Conservation (phyloP, 2,329 filamentous ascomycete species). For the Dactylellina parvicollis region DNA sequence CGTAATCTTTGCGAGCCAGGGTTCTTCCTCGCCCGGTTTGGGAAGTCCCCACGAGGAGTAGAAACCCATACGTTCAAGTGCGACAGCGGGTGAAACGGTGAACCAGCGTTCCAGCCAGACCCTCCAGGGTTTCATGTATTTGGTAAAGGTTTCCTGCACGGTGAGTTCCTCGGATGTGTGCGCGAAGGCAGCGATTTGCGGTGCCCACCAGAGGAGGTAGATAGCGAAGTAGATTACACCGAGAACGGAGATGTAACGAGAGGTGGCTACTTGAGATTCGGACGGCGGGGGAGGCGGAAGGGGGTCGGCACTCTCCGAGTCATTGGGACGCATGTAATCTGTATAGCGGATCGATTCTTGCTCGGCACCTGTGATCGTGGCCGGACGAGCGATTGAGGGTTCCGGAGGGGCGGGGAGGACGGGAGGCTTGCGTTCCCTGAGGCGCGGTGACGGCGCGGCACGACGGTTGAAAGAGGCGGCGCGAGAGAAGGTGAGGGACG, state of each 20-base stretch:
- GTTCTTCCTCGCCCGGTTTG: neutral
- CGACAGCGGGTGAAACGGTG: conserved; percentile 13
- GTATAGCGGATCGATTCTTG: conserved; percentile 45
- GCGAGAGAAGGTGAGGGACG: conserved; percentile 24
- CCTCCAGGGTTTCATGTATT: conserved; percentile 36
- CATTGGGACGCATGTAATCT: conserved; percentile 26
- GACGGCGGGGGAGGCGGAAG: conserved; percentile 14
- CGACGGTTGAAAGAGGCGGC: conserved; percentile 29
- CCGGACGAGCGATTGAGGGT: conserved; percentile 36
- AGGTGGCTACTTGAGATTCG: conserved; percentile 12
- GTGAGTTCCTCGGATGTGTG: neutral
- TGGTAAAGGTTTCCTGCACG: conserved; percentile 6
- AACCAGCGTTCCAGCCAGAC: conserved; percentile 16
- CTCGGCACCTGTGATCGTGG: conserved; percentile 41
- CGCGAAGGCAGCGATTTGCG: neutral
- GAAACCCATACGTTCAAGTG: conserved; percentile 15
- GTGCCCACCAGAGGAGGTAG: conserved; percentile 27
- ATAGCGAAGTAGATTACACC: conserved; percentile 25
- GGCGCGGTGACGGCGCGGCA: conserved; percentile 17
- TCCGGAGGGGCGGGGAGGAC: conserved; percentile 36
- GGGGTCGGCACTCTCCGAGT: neutral
- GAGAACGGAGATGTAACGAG: conserved; percentile 36
- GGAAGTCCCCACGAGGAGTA: neutral
- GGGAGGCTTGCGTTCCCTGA: conserved; percentile 18
- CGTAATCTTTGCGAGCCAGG: neutral